These are phyloP conservation scores for Bruguiera gymnorhiza DNA, from an alignment of 345 rosid species.

Conservation along the genomic window DNA sequence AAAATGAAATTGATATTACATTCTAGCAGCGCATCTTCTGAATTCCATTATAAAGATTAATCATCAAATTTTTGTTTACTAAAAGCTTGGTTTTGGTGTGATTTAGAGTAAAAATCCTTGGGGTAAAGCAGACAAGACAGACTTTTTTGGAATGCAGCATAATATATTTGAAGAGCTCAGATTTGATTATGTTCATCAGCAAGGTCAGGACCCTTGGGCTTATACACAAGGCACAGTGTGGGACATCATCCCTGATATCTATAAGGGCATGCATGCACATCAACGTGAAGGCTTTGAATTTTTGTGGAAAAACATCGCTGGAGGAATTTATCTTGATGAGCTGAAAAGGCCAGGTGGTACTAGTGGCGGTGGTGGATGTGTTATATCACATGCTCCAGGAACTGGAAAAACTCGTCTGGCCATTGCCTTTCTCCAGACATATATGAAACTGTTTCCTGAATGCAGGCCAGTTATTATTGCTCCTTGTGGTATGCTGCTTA, in stretches of 20 bases:
- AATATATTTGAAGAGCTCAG: conserved; percentile 18
- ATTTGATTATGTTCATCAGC: conserved; percentile 4
- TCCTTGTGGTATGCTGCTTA: conserved; percentile 67
- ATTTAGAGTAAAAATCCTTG: conserved; percentile 19
- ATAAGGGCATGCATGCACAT: conserved; percentile 51
- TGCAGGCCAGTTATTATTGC: conserved; percentile 72
- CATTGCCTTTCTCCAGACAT: conserved; percentile 57
- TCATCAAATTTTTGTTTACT: conserved; percentile 11
- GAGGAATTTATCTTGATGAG: conserved; percentile 46
- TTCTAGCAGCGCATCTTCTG: too few species aligned
- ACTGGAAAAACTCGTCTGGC: conserved; percentile 81
- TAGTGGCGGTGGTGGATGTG: conserved; percentile 52
- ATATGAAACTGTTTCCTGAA: conserved; percentile 37
- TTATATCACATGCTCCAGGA: conserved; percentile 85
- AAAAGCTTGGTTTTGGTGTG: conserved; percentile 17
- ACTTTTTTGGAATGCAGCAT: conserved; percentile 5
- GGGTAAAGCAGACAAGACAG: conserved; percentile 23
- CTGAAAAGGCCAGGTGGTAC: conserved; percentile 30
- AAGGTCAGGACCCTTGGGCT: conserved; percentile 10
- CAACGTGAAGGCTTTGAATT: conserved; percentile 82
- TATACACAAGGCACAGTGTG: conserved; percentile 49
- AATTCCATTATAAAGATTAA: background rate
- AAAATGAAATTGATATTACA: too few species aligned
- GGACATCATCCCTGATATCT: conserved; percentile 60
- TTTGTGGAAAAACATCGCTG: conserved; percentile 70